These are phyloP conservation scores for Blastocrithidia nonstop DNA, from an alignment of 208 protist species.

Conservation along the genomic window DNA sequence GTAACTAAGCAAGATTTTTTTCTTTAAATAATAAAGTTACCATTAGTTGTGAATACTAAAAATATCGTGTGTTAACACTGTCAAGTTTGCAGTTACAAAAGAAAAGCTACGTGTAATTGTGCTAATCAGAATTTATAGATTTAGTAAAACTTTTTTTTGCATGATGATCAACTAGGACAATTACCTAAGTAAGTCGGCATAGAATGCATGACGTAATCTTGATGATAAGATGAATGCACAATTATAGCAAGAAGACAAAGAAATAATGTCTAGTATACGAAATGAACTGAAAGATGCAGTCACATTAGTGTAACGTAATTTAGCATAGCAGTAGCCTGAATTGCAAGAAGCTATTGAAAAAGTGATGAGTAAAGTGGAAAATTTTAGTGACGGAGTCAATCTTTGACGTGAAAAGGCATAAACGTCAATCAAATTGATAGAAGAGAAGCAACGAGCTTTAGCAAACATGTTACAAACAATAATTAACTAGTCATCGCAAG, in stretches of 20 bases:
- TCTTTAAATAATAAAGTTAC: too few species aligned
- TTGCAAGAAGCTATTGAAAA: constrained; percentile 45
- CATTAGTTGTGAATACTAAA: too few species aligned
- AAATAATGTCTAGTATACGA: constrained; percentile 24
- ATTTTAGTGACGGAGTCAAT: constrained; percentile 57
- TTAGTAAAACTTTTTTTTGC: too few species aligned
- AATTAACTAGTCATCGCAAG: constrained; percentile 18
- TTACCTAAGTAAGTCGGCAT: too few species aligned
- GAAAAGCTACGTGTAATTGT: too few species aligned
- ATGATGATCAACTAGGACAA: too few species aligned
- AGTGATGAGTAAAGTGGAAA: constrained; percentile 37
- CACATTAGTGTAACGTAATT: constrained; percentile 10
- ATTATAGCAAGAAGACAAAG: constrained; percentile 8
- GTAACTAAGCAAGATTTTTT: too few species aligned
- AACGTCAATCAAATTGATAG: constrained; percentile 45
- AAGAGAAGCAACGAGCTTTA: constrained; percentile 59
- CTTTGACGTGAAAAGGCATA: constrained; percentile 66
- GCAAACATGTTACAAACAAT: constrained; percentile 41
- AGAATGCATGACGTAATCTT: too few species aligned
- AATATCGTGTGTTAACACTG: too few species aligned
- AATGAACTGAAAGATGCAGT: constrained; percentile 27
- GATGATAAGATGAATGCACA: constrained; percentile 19
- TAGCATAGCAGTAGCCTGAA: constrained; percentile 33
- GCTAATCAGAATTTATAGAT: too few species aligned
- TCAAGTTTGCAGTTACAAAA: too few species aligned